phyloP scores from a whole-genome alignment of 176 grass and related monocot genomes.

The Oryza glaberrima region DNA sequence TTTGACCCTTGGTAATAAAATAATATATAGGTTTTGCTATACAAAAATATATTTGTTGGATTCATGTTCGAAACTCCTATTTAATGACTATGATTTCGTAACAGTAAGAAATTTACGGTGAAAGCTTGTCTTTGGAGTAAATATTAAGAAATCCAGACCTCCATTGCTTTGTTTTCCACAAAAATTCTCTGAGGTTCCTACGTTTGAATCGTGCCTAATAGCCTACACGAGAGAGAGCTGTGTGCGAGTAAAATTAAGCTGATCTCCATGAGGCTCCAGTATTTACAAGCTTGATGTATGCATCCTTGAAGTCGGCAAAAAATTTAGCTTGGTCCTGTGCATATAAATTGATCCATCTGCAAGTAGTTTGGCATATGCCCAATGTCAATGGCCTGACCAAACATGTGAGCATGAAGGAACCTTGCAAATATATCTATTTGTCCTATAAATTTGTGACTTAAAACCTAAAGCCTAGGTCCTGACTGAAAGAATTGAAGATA shows the following conservation, averaged over 20 bases:
- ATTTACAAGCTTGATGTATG: conserved; percentile 87
- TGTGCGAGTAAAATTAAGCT: conserved; percentile 34
- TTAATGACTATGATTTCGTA: no score
- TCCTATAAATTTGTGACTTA: neutral
- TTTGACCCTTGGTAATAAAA: no score
- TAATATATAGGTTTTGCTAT: no score
- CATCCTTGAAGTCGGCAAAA: conserved; percentile 68
- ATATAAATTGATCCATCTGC: conserved; percentile 86
- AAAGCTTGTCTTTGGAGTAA: no score
- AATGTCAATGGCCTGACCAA: conserved; percentile 14
- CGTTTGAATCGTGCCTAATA: neutral
- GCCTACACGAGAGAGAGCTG: neutral
- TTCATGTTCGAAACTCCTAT: no score
- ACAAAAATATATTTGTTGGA: no score
- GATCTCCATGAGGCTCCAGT: conserved; percentile 68
- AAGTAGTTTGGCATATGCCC: conserved; percentile 14
- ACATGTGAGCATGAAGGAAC: conserved; percentile 13
- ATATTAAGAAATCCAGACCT: neutral
- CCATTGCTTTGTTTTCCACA: neutral
- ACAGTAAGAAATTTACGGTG: no score
- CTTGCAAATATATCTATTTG: neutral
- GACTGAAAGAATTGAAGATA: neutral
- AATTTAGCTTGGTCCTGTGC: conserved; percentile 76
- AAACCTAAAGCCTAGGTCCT: neutral
- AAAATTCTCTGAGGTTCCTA: neutral